Percentiles rank a stretch among this genome's conserved stretches.
Evolutionary conservation across 2,329 filamentous ascomycete genomes (phyloP).

Genomic region (Colletotrichum karsti): DNA sequence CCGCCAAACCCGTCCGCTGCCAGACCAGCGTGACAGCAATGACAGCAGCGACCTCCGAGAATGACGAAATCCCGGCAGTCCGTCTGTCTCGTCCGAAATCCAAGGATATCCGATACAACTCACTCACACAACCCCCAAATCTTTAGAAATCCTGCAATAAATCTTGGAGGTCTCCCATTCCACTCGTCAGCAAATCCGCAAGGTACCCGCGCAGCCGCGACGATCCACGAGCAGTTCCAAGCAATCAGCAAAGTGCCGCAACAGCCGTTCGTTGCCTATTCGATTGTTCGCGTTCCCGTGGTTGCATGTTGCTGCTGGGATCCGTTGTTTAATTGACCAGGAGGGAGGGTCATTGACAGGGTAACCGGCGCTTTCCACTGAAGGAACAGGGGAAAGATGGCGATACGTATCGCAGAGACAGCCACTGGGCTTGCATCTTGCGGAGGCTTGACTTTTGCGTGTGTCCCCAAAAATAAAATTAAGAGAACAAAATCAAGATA

Average conservation of each 20-base stretch:
- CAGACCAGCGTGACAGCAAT: background rate
- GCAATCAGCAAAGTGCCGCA: slow-evolving; percentile 24
- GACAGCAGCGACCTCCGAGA: background rate
- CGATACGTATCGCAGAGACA: background rate
- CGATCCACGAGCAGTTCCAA: slow-evolving; percentile 11
- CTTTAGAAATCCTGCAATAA: background rate
- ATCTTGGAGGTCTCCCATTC: background rate
- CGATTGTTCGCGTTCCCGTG: slow-evolving; percentile 22
- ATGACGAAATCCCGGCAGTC: background rate
- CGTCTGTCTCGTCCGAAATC: background rate
- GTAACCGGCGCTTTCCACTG: slow-evolving; percentile 19
- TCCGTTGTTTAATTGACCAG: slow-evolving; percentile 17
- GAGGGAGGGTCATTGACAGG: slow-evolving; percentile 19
- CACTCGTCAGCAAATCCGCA: background rate
- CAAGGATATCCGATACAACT: background rate
- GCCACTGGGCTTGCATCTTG: background rate
- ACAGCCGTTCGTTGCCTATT: slow-evolving; percentile 23
- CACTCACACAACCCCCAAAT: background rate
- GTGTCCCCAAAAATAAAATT: slow-evolving; percentile 21
- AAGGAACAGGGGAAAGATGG: background rate
- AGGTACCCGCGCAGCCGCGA: slow-evolving; percentile 16
- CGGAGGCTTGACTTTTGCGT: slow-evolving; percentile 8
- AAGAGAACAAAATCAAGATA: background rate
- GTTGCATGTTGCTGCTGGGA: slow-evolving; percentile 20
- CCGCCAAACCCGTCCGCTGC: background rate